Percentiles rank a stretch among this genome's conserved stretches.
Conservation (phyloP, 805 yeast genomes). For the Candida nemodendra region DNA sequence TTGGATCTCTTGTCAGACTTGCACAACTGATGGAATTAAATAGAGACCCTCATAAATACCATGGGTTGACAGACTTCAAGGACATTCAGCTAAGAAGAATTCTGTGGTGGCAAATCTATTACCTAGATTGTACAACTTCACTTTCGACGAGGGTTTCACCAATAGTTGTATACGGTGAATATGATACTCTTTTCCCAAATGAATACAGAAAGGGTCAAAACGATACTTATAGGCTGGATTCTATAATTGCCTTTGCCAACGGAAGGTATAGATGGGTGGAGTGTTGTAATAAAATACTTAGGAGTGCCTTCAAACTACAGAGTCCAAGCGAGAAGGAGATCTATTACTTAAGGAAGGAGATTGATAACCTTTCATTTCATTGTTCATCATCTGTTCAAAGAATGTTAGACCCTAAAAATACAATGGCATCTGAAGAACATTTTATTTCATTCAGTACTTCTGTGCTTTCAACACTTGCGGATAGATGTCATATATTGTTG, state of each 20-base stretch:
- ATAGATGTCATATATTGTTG: conserved; percentile 19
- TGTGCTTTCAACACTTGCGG: conserved; percentile 20
- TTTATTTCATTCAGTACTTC: conserved; percentile 20
- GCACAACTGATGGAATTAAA: conserved; percentile 57
- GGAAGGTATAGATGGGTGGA: conserved; percentile 47
- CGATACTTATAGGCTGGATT: conserved; percentile 39
- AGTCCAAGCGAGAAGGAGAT: conserved; percentile 1
- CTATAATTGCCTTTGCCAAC: conserved; percentile 48
- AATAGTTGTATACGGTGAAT: conserved; percentile 49
- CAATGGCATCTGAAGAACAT: conserved; percentile 14
- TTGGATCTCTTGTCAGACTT: conserved; percentile 54
- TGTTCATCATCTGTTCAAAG: conserved; percentile 22
- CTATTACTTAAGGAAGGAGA: conserved; percentile 8
- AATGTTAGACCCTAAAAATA: conserved; percentile 20
- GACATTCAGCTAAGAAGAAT: conserved; percentile 52
- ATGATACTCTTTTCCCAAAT: conserved; percentile 55
- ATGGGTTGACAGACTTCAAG: conserved; percentile 47
- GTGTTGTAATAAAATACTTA: conserved; percentile 20
- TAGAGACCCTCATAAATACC: conserved; percentile 57
- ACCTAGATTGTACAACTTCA: conserved; percentile 55
- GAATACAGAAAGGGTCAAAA: conserved; percentile 30
- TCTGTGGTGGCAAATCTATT: conserved; percentile 68
- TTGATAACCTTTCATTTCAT: conserved; percentile 19
- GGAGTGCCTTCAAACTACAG: conserved; percentile 10
- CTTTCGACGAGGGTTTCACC: conserved; percentile 57